Conservation (phyloP, 2,329 filamentous ascomycete species). For the Aspergillus persii region DNA sequence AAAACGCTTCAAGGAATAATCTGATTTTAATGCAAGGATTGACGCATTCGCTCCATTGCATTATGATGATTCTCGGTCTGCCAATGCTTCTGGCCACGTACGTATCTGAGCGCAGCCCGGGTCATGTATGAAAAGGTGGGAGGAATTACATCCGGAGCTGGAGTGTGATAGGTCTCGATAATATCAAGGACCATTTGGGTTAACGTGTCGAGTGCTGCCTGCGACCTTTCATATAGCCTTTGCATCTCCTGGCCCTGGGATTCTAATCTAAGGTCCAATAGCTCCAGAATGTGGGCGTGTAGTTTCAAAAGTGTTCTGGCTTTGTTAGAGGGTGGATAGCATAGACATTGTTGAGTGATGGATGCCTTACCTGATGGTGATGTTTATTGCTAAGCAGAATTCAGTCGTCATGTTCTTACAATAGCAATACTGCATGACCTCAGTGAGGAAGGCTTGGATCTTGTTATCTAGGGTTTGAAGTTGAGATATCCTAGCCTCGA, state of each 20-base stretch:
- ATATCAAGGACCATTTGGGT: neutral
- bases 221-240: neutral
- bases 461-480: neutral
- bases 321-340: neutral
- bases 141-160: neutral
- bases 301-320: neutral
- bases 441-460: neutral
- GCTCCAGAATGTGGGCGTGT: neutral
- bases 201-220: neutral
- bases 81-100: neutral
- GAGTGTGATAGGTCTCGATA: neutral
- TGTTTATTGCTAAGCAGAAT: neutral
- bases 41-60: neutral
- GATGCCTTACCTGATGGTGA: neutral
- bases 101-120: neutral
- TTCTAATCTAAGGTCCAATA: neutral
- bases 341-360: neutral
- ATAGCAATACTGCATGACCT: neutral
- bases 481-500: neutral
- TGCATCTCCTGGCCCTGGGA: neutral
- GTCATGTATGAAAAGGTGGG: neutral
- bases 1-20: neutral
- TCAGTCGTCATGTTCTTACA: neutral
- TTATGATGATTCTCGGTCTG: neutral
- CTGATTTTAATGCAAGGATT: neutral